Evolutionary conservation across 176 grass and related monocot species (phyloP).

Genomic region (Ensete glaucum): DNA sequence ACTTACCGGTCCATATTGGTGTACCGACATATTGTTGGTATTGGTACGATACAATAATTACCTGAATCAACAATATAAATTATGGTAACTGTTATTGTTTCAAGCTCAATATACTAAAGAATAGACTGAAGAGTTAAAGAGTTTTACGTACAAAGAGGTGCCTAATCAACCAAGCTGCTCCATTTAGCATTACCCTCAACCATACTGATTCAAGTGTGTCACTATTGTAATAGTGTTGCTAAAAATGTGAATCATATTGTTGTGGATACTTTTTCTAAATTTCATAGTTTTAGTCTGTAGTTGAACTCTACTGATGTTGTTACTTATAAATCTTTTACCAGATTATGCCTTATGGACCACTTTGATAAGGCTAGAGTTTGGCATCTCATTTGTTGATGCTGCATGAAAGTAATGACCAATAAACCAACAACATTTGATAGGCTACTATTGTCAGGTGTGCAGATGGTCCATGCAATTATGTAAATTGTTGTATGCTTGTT

Average conservation of each 20-base stretch:
- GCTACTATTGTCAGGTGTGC: slow-evolving; percentile 61
- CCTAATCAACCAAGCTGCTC: no score
- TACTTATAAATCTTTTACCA: slow-evolving; percentile 34
- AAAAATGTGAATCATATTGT: no score
- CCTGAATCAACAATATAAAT: no score
- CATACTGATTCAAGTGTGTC: no score
- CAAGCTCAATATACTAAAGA: no score
- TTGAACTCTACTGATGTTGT: neutral
- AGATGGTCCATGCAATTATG: neutral
- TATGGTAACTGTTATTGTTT: no score
- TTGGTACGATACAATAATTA: no score
- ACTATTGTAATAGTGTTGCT: neutral
- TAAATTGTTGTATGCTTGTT: neutral
- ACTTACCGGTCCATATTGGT: no score
- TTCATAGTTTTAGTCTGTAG: neutral
- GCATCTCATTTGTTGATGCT: slow-evolving; percentile 16
- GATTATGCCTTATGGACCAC: slow-evolving; percentile 42
- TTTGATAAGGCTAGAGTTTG: slow-evolving; percentile 32
- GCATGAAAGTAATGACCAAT: slow-evolving; percentile 35
- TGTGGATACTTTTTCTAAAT: neutral
- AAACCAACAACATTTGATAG: slow-evolving; percentile 34
- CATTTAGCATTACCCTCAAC: no score
- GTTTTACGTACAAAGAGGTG: no score
- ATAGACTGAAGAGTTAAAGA: no score
- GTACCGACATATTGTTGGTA: no score